Conservation (phyloP, 352 stramenopile genomes). For the Globisporangium mamillatum region DNA sequence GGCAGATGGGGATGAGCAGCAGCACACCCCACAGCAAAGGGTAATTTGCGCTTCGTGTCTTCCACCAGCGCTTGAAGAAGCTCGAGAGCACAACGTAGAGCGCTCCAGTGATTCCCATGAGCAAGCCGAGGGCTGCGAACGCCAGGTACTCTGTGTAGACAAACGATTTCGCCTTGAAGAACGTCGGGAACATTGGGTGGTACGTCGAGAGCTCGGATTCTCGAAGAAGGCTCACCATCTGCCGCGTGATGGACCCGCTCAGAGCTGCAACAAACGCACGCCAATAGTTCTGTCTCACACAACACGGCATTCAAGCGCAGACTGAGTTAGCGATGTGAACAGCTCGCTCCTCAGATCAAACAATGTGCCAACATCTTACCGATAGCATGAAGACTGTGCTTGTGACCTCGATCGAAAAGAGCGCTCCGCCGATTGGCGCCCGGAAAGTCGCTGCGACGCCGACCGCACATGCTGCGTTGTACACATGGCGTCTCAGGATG, state of each 20-base stretch:
- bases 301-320: background rate
- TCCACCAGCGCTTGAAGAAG: slow-evolving; percentile 42
- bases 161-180: slow-evolving; percentile 42
- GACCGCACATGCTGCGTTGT: slow-evolving; percentile 85
- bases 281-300: slow-evolving; percentile 52
- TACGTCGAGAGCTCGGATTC: slow-evolving; percentile 39
- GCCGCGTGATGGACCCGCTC: slow-evolving; percentile 45
- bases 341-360: background rate
- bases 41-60: slow-evolving; percentile 18
- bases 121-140: slow-evolving; percentile 42
- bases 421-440: slow-evolving; percentile 84
- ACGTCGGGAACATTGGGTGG: slow-evolving; percentile 49
- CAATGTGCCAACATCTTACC: slow-evolving; percentile 20
- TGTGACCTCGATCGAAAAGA: slow-evolving; percentile 91
- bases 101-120: slow-evolving; percentile 47
- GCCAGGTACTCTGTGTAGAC: slow-evolving; percentile 43
- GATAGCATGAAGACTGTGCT: slow-evolving; percentile 72
- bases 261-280: slow-evolving; percentile 57
- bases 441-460: slow-evolving; percentile 89
- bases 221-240: slow-evolving; percentile 38
- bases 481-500: slow-evolving; percentile 75
- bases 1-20: slow-evolving; percentile 36
- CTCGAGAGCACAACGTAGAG: slow-evolving; percentile 44
- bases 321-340: background rate
- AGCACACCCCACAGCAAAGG: slow-evolving; percentile 23